phyloP scores from a whole-genome alignment of 768 basidiomycete species.

The Pulveroboletus frians region DNA sequence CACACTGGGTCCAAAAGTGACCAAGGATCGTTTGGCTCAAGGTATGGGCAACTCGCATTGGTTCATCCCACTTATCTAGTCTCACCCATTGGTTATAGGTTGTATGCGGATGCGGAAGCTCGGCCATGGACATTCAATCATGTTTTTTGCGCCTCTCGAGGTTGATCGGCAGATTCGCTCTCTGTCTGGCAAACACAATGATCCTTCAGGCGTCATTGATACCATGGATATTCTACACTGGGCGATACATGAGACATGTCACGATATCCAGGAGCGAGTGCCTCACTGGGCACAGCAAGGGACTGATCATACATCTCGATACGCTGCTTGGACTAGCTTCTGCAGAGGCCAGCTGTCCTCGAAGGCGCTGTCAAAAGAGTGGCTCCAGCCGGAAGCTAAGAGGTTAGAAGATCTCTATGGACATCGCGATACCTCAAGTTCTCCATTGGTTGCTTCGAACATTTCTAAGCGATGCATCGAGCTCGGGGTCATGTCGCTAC shows the following conservation, averaged over 20 bases:
- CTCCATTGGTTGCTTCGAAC: not conserved
- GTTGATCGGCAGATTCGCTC: conserved; percentile 36
- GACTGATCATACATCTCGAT: conserved; percentile 30
- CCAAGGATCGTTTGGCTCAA: conserved; percentile 34
- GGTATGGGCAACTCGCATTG: conserved; percentile 16
- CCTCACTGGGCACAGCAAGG: conserved; percentile 46
- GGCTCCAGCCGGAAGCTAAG: conserved; percentile 40
- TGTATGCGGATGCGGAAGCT: conserved; percentile 54
- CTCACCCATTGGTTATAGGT: conserved; percentile 26
- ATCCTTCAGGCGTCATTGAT: not conserved
- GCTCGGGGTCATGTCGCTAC: conserved; percentile 14
- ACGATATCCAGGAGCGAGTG: conserved; percentile 34
- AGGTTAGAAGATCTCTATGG: conserved; percentile 35
- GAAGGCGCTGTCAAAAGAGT: conserved; percentile 16
- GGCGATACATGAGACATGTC: conserved; percentile 43
- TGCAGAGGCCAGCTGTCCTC: not conserved
- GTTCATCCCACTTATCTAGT: not conserved
- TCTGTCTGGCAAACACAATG: conserved; percentile 8
- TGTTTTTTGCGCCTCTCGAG: conserved; percentile 48
- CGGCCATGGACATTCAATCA: conserved; percentile 42
- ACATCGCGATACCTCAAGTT: not conserved
- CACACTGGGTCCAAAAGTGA: conserved; percentile 36
- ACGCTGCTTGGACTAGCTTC: conserved; percentile 20
- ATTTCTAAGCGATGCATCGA: conserved; percentile 12
- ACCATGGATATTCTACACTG: conserved; percentile 39